Conservation (phyloP, 768 basidiomycete species). For the Boletus tylopilopsis region DNA sequence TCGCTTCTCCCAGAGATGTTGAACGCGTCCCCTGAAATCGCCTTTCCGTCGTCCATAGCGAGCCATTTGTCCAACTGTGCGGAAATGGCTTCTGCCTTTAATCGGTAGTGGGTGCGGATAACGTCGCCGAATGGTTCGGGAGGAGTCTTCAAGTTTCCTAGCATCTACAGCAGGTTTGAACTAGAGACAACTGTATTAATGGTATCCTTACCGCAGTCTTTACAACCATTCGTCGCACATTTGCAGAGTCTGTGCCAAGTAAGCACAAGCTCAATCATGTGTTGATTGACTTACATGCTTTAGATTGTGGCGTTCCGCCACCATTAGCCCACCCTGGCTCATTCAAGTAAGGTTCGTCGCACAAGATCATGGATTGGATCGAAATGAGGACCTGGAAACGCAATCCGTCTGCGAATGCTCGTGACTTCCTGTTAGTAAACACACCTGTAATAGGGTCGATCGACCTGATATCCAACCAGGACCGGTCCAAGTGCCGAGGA, state of each 20-base stretch:
- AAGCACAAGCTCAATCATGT: background rate
- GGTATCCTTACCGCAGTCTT: conserved; percentile 65
- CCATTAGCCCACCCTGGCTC: conserved; percentile 85
- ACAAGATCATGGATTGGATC: conserved; percentile 95
- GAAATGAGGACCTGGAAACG: conserved; percentile 69
- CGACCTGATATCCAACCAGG: conserved; percentile 92
- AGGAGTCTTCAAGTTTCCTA: conserved; percentile 75
- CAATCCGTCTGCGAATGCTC: background rate
- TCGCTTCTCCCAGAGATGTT: conserved; percentile 34
- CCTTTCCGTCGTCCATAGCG: conserved; percentile 65
- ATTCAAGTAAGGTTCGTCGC: conserved; percentile 88
- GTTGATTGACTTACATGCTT: conserved; percentile 54
- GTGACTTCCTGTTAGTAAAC: conserved; percentile 9
- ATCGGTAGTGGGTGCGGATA: conserved; percentile 85
- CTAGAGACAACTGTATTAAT: conserved; percentile 1
- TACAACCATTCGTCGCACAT: conserved; percentile 90
- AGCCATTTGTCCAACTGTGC: conserved; percentile 82
- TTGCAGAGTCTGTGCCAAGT: conserved; percentile 69
- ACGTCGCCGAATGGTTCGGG: conserved; percentile 86
- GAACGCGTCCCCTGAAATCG: conserved; percentile 54
- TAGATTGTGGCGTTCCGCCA: conserved; percentile 70
- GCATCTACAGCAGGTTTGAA: conserved; percentile 55
- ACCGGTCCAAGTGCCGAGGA: conserved; percentile 90
- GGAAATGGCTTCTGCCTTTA: conserved; percentile 70
- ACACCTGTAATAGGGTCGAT: conserved; percentile 82